Conservation (phyloP, 176 grass and related monocot genomes). For the Sorghum bicolor region Sorghum_bicolor_NCBIv3 NC_012879.2:50931501-50932000, state of each 20-base stretch:
- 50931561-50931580: slow-evolving; percentile 98
- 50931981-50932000: neutral
- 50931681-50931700: slow-evolving; percentile 96
- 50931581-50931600: slow-evolving; percentile 90
- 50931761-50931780: slow-evolving; percentile 78
- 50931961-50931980: neutral
- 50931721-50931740: slow-evolving; percentile 80
- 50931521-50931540: no score
- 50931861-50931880: no score
- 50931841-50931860: slow-evolving; percentile 68
- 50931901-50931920: neutral
- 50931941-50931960: neutral
- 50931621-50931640: slow-evolving; percentile 91
- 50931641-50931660: slow-evolving; percentile 93
- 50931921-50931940: neutral
- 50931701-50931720: slow-evolving; percentile 93
- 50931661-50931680: slow-evolving; percentile 70
- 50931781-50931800: slow-evolving; percentile 82
- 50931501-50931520: no score
- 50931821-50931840: slow-evolving; percentile 99
- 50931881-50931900: neutral
- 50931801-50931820: slow-evolving; percentile 94
- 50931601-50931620: slow-evolving; percentile 89
- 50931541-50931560: slow-evolving; percentile 83
- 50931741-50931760: slow-evolving; percentile 69